Base-by-base conservation (phyloP, 768 basidiomycete genomes). In the Collybia sp. region DNA sequence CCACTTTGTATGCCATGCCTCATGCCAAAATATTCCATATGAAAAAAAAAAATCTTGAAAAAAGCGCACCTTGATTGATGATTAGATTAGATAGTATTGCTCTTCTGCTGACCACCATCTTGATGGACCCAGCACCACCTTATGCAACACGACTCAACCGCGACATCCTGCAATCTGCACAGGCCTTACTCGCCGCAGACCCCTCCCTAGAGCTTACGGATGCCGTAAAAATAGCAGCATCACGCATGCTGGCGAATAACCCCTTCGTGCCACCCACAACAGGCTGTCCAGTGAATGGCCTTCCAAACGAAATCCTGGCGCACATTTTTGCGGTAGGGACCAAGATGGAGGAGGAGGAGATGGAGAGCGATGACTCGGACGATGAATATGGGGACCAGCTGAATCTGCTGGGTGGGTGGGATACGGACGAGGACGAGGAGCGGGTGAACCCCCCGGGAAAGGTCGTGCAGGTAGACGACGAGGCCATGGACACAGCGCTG, bases 301-400 rank as follows among this genome's bases (percentile, higher is more conserved):
- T 82, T 12, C 80, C 80, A 1, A 71, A 72, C 13, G 81, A 83
- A 53, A 64, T 83, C 18, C 69, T 83, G 5, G 75, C 72, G 1
- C 68, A 74, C 48, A 76, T 83, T 46, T 83, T 82, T 52, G 59
- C 69, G 10, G 50, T 73, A 9, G 81, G 81, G 4, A 62, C 66
- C 25, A 3, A 54, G 45, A 66, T 69, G 42, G 57, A 65, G 31
- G 62, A 62, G 13, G 68, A 75, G 37, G 60, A 62, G 31, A 54
- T 60, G 4, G 63, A 63, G 0, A 58, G 55, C 0, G 60, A 63
- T 3, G 63, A 61, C 8, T 19, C 43, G 8, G 60, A 62, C 12
- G 54, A 55, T n/a, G 61, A 56, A n/a, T 61, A 66, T n/a, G 63
- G 54, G 30, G 65, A 67, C 11, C 62, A 63, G n/a, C 61, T 64